Evolutionary conservation across 1,284 basidiomycete species (phyloP).

Genomic region (Exobasidium cylindrosporum): DNA sequence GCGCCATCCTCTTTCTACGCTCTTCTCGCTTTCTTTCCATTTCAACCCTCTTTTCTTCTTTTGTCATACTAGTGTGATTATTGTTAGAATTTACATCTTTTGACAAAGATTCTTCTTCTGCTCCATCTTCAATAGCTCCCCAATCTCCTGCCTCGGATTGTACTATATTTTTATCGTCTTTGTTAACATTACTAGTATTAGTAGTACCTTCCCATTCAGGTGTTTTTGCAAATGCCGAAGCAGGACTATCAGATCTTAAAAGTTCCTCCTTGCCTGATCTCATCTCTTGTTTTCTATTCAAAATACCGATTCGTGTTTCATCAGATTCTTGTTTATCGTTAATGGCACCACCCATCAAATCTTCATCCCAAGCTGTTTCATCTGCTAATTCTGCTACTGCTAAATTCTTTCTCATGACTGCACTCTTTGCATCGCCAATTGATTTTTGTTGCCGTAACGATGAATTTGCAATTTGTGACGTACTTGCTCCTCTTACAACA

Average conservation of each 20-base stretch:
- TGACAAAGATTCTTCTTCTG: conserved; percentile 17
- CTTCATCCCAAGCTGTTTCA: conserved; percentile 8
- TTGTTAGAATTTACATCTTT: conserved; percentile 10
- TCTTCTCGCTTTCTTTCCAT: conserved; percentile 40
- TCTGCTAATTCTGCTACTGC: not conserved
- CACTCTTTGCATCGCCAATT: not conserved
- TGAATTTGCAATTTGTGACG: too few relatives aligned
- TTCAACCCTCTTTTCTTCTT: conserved; percentile 43
- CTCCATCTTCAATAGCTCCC: conserved; percentile 25
- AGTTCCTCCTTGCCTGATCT: not conserved
- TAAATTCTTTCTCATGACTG: not conserved
- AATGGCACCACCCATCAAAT: too few relatives aligned
- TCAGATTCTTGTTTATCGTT: too few relatives aligned
- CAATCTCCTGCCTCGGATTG: conserved; percentile 18
- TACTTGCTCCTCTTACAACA: conserved; percentile 20
- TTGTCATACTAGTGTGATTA: conserved; percentile 24
- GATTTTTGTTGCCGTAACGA: not conserved
- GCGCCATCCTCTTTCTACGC: conserved; percentile 27
- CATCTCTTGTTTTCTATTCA: not conserved
- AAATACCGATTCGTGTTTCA: conserved; percentile 6
- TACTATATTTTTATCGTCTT: too few relatives aligned
- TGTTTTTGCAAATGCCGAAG: not conserved
- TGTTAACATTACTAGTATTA: not conserved
- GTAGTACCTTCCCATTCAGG: not conserved
- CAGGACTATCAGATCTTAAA: not conserved